Conservation (phyloP, 441 rosid genomes). For the Corymbia calophylla region DNA sequence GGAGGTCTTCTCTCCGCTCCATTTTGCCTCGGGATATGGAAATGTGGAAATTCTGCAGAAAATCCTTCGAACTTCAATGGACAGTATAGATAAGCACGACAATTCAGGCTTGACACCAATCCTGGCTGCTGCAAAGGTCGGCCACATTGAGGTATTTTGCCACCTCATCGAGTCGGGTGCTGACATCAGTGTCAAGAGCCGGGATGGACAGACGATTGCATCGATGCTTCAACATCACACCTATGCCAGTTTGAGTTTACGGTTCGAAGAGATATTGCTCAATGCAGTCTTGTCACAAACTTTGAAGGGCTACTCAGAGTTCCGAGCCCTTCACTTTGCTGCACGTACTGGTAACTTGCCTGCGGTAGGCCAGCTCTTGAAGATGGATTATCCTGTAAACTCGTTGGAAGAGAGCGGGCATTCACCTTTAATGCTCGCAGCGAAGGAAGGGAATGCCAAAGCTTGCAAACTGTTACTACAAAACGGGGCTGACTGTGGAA, state of each 20-base stretch:
- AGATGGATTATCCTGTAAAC: constrained; percentile 10
- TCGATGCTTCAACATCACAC: constrained; percentile 7
- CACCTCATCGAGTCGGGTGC: constrained; percentile 13
- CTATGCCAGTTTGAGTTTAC: background rate
- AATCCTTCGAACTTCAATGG: constrained; percentile 1
- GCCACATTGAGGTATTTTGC: constrained; percentile 12
- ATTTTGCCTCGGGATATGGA: constrained; percentile 20
- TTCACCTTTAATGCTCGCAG: constrained; percentile 23
- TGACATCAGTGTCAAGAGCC: constrained; percentile 17
- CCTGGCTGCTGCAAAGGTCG: constrained; percentile 10
- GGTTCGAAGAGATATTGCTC: constrained; percentile 23
- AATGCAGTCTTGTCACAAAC: constrained; percentile 10
- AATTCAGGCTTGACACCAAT: constrained; percentile 17
- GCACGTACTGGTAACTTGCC: constrained; percentile 14
- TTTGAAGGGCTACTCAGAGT: constrained; percentile 9
- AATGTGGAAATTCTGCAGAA: constrained; percentile 16
- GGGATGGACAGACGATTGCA: constrained; percentile 7
- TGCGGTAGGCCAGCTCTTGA: constrained; percentile 14
- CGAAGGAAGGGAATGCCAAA: constrained; percentile 20
- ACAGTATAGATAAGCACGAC: constrained; percentile 13
- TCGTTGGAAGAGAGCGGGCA: constrained; percentile 16
- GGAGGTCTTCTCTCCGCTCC: constrained; percentile 24
- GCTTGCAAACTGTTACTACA: constrained; percentile 22
- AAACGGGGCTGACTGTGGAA: constrained; percentile 14
- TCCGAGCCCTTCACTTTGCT: constrained; percentile 22